phyloP scores from a whole-genome alignment of 352 stramenopile species.

The Globisporangium megalacanthum region DNA sequence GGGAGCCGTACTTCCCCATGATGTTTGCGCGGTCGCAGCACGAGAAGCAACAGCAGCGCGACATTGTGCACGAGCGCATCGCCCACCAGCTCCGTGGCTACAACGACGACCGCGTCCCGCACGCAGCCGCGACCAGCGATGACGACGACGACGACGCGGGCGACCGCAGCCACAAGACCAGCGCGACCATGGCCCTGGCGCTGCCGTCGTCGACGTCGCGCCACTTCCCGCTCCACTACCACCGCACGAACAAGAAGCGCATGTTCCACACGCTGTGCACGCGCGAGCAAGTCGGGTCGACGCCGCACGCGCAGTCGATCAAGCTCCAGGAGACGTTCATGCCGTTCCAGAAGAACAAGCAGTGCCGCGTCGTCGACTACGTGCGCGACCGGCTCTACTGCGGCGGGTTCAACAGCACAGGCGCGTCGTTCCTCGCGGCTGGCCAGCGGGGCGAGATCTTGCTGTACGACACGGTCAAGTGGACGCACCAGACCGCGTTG shows the following conservation, averaged over 20 bases:
- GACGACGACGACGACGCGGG: not conserved
- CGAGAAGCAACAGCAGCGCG: slow-evolving; percentile 45
- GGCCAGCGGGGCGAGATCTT: slow-evolving; percentile 64
- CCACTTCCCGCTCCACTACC: slow-evolving; percentile 17
- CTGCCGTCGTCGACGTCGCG: slow-evolving; percentile 13
- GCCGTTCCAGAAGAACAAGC: slow-evolving; percentile 76
- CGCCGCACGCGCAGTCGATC: slow-evolving; percentile 55
- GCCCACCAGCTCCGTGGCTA: slow-evolving; percentile 62
- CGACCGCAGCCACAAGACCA: not conserved
- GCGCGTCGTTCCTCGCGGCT: slow-evolving; percentile 60
- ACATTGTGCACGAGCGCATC: slow-evolving; percentile 50
- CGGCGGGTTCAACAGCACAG: slow-evolving; percentile 68
- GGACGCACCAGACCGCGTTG: slow-evolving; percentile 39
- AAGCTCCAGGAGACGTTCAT: slow-evolving; percentile 78
- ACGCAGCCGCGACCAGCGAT: not conserved
- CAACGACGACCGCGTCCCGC: slow-evolving; percentile 18
- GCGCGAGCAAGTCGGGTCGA: slow-evolving; percentile 60
- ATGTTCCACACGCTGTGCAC: slow-evolving; percentile 64
- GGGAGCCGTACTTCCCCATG: slow-evolving; percentile 48
- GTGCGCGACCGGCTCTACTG: slow-evolving; percentile 75
- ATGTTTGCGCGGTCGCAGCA: slow-evolving; percentile 57
- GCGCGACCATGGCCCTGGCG: not conserved
- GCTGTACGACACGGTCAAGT: slow-evolving; percentile 70
- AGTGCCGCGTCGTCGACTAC: slow-evolving; percentile 64
- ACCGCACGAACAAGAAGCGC: slow-evolving; percentile 23